Base-by-base conservation (phyloP, 345 rosid genomes). In the Hevea brasiliensis region DNA sequence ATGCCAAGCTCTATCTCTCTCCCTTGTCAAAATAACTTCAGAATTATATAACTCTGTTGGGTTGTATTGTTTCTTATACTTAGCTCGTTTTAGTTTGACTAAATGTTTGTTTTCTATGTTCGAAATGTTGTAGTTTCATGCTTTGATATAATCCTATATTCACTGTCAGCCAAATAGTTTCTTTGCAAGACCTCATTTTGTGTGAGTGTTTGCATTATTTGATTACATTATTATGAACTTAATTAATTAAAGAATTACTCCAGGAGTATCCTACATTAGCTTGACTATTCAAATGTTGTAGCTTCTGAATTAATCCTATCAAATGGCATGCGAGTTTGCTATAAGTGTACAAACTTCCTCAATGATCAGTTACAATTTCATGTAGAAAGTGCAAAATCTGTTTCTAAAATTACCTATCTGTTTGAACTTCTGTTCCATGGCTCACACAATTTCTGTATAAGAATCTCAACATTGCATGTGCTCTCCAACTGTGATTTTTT, bases 291-390 rank as follows among this genome's bases (percentile, higher is more conserved):
- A 74, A 85, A 85, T 74, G 81, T 94, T 75, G 94, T 90, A 77
- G 98, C 91, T 81, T 86, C 89, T 37, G 98, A 94, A 75, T 68
- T 94, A 73, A 78, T 87, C 54, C 79, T 90, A 82, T 90, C 98
- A 68, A 94, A 93, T 83, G 98, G 97, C 72, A 88, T 91, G 91
- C 81, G 86, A 66, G 85, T 91, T 76, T 91, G 93, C 83, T 91
- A 88, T 72, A 91, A 93, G 82, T 82, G 87, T 26, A 93, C 98
- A 18, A 91, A 93, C 78, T 90, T 89, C 83, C 89, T 86, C 81
- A 89, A 91, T 72, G 98, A 94, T 74, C 94, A 94, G 98, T 97
- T 94, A 83, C 61, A 32, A 29, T 42, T 65, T 72, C 75, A 71
- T 57, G 57, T 62, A 44, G 50, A 27, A 32, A 74, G 20, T 74